Evolutionary conservation across 768 basidiomycete species (phyloP).

Genomic region (Lactifluus rugatus): DNA sequence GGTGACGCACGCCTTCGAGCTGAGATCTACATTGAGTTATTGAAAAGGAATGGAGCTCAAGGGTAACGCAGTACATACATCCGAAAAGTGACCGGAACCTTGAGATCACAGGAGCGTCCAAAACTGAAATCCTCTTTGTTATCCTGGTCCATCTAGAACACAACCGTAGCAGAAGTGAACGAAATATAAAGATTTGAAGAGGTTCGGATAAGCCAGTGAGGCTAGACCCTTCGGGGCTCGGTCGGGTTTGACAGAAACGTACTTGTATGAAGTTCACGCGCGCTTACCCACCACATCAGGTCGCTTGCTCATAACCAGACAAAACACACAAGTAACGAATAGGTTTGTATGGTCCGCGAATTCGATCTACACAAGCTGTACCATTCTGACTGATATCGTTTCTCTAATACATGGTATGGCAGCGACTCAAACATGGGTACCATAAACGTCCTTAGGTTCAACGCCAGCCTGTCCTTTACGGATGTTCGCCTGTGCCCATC

Average conservation of each 20-base stretch:
- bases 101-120: slow-evolving; percentile 82
- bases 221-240: neutral
- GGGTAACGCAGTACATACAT: slow-evolving; percentile 41
- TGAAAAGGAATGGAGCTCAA: neutral
- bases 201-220: neutral
- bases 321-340: neutral
- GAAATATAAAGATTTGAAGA: neutral
- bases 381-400: neutral
- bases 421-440: slow-evolving; percentile 35
- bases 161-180: neutral
- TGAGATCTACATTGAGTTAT: slow-evolving; percentile 47
- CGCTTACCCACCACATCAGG: neutral
- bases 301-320: neutral
- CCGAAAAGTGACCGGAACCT: slow-evolving; percentile 77
- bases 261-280: neutral
- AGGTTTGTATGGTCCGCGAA: neutral
- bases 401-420: neutral
- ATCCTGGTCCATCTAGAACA: slow-evolving; percentile 42
- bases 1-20: slow-evolving; percentile 72
- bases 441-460: slow-evolving; percentile 69
- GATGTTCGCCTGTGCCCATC: slow-evolving; percentile 83
- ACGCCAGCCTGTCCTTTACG: slow-evolving; percentile 79
- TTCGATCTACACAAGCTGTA: neutral
- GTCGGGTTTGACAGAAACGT: too few species aligned
- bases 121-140: slow-evolving; percentile 87